phyloP scores from a whole-genome alignment of 1,284 basidiomycete genomes.

The Coriolopsis trogii region DNA sequence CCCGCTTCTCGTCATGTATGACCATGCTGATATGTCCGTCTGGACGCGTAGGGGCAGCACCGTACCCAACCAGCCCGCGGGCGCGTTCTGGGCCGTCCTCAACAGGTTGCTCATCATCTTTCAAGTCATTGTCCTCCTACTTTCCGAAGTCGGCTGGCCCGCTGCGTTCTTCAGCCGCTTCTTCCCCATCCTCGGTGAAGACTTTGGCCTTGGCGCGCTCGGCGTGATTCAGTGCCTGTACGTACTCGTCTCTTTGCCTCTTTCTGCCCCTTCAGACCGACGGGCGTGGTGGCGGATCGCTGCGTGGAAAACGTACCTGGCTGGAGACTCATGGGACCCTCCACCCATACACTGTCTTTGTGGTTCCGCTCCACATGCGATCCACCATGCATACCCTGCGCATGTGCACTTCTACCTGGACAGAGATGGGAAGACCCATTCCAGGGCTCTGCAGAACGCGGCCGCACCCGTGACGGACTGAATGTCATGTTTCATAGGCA shows the following conservation, averaged over 20 bases:
- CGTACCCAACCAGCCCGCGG: constrained; percentile 88
- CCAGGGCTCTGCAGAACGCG: too few species aligned
- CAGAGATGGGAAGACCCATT: too few species aligned
- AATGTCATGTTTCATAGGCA: too few species aligned
- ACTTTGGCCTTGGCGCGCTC: constrained; percentile 83
- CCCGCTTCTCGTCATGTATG: too few species aligned
- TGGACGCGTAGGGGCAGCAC: constrained; percentile 61
- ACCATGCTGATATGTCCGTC: neutral
- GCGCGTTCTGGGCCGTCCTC: constrained; percentile 87
- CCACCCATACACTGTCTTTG: too few species aligned
- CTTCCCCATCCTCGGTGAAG: constrained; percentile 82
- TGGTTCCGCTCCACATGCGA: too few species aligned
- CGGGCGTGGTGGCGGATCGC: neutral
- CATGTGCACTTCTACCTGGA: too few species aligned
- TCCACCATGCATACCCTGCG: too few species aligned
- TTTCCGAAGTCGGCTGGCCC: constrained; percentile 84
- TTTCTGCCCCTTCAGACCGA: neutral
- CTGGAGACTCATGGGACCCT: neutral
- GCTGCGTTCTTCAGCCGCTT: constrained; percentile 75
- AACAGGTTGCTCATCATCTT: constrained; percentile 84
- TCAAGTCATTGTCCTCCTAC: constrained; percentile 75
- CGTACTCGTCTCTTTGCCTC: neutral
- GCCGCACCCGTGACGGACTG: too few species aligned
- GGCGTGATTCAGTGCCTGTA: constrained; percentile 80
- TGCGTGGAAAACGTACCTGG: neutral